These are phyloP conservation scores for Boehmeria nivea DNA, from an alignment of 306 rosid genomes.

Conservation along the genomic window DNA sequence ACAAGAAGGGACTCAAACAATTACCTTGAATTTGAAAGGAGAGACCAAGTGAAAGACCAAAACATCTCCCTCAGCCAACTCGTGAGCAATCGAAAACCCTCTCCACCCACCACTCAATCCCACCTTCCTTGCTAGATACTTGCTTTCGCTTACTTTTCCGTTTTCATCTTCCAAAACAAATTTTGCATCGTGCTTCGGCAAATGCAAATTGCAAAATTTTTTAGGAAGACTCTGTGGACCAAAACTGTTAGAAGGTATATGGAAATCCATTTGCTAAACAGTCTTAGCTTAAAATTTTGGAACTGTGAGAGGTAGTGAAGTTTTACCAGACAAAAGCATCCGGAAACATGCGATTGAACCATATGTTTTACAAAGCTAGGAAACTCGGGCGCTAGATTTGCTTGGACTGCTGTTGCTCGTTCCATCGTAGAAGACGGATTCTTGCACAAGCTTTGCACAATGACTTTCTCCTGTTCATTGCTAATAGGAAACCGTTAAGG, in stretches of 20 bases:
- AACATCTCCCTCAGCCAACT: constrained; percentile 33
- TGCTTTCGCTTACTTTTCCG: constrained; percentile 21
- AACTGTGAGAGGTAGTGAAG: too few relatives aligned
- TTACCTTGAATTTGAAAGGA: constrained; percentile 44
- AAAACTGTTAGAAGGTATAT: background rate
- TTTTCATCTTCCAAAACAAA: constrained; percentile 48
- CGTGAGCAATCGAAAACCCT: constrained; percentile 35
- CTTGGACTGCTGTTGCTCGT: constrained; percentile 35
- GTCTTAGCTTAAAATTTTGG: background rate
- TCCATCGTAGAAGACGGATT: constrained; percentile 5
- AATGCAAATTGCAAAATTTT: constrained; percentile 31
- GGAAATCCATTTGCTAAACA: background rate
- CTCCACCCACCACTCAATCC: constrained; percentile 59
- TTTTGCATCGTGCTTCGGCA: constrained; percentile 33
- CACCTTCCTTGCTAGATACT: constrained; percentile 32
- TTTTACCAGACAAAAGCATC: constrained; percentile 58
- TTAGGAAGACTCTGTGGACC: constrained; percentile 43
- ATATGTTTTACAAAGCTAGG: constrained; percentile 37
- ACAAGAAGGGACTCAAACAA: background rate
- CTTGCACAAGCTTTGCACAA: constrained; percentile 5
- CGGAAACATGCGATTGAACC: constrained; percentile 41
- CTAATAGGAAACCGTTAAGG: background rate
- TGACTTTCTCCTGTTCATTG: constrained; percentile 22
- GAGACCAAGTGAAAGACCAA: constrained; percentile 34
- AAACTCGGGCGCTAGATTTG: constrained; percentile 24